Evolutionary conservation across 192 early-diverging fungal species (phyloP), one percentile per base, ranked within the genome.

Genomic region (Jimgerdemannia lactiflua): DNA sequence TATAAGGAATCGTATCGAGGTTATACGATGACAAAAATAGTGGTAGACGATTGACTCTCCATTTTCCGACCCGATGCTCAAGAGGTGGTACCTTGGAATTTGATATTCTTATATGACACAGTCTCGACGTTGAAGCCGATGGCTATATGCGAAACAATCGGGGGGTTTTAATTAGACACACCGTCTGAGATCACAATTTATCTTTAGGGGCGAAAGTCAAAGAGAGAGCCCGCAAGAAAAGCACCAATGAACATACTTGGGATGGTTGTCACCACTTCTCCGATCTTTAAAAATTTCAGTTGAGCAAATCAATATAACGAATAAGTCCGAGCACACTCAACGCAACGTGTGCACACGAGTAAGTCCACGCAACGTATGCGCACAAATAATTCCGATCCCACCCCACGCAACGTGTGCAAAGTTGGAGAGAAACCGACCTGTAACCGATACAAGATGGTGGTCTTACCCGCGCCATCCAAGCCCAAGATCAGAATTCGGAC

Each of bases 401-500:
- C 29, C 29, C 29, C 29, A 29, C 29, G 29, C 29, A 29, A 29
- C 29, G 29, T 29, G 29, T 29, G 29, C 29, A 29, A 29, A 89
- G 0, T 86, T 91, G 8, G 85, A 85, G 1, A 65, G 89, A 86
- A 14, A 86, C 86, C 75, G 92, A 94, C 92, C 83, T 96, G 94
- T 73, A 99, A 86, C 79, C 96, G 91, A 80, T 98, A 98, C 74
- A 97, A 87, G 81, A 98, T 98, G 64, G 97, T 98, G 3, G 96
- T 99, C 83, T 99, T 99, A 71, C 98, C 96, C 39, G 97, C 97
- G 8, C 94, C 95, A 84, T 98, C 96, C 40, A 98, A 87, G 20
- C 98, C 98, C 29, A 99, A 90, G 81, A 99, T 98, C 64, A 99
- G 85, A 75, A 99, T 98, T 59, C 97, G 94, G 49, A 97, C 94